Evolutionary conservation across 148 eudicot species (phyloP), one percentile per base, ranked within the genome.

Genomic region (Oxyria digyna): DNA sequence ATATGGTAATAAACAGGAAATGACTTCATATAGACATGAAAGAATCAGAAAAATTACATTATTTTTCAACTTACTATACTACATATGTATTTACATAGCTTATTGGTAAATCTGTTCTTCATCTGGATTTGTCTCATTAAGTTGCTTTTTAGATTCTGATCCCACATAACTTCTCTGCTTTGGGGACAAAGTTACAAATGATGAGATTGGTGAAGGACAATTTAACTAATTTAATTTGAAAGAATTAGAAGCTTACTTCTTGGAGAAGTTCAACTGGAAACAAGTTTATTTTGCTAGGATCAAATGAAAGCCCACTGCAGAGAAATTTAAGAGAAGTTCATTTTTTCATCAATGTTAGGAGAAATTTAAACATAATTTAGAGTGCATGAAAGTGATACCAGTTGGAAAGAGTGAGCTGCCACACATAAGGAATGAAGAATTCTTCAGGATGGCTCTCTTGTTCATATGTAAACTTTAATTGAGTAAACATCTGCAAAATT

Each of bases 371-470:
- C 17, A 55, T 24, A 26, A 64, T 10, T 32, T 4, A 64, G 43
- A 35, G 41, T 5, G 40, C 41, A 71, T 14, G 0, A 27, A 38
- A 71, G 26, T 43, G 55, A 49, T 75, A 93, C 98, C 98, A 75
- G 77, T 78, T 86, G 74, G 90, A 82, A 41, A 90, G 48, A 67
- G 80, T 85, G 46, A 93, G 84, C 78, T 87, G 96, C 98, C 98
- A 93, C 77, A 86, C 95, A 73, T 93, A 93, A 68, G 98, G 98
- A 68, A 85, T 86, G 76, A 93, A 93, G 78, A 93, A 93, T 82
- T 90, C 98, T 78, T 93, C 98, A 8, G 95, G 96, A 72, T 87
- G 87, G 75, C 87, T 93, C 73, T 93, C 98, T 93, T 93, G 98
- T 78, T 93, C 98, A 79, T 93, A 93, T 40, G 98, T 93, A 75